A percentile compares a stretch with the other conserved stretches of the same genome.
Conservation (phyloP, 768 basidiomycete species). For the Coprinopsis cinerea region DNA sequence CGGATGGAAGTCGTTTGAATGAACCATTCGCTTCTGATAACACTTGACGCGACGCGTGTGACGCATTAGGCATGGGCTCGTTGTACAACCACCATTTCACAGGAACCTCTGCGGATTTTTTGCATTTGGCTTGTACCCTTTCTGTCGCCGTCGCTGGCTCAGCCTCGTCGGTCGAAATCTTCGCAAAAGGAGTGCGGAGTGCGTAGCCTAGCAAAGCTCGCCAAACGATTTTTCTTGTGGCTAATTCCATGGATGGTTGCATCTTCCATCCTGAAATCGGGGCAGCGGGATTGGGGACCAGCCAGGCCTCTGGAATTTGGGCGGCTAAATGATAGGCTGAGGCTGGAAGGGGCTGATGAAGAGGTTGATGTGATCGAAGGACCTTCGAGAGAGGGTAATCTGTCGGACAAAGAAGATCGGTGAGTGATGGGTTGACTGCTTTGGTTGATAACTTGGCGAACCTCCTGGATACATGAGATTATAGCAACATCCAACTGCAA, state of each 20-base stretch:
- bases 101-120: constrained; percentile 6
- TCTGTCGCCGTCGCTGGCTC: constrained; percentile 2
- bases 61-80: not conserved
- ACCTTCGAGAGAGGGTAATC: constrained; percentile 52
- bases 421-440: not conserved
- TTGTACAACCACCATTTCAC: constrained; percentile 8
- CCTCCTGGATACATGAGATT: constrained; percentile 58
- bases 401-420: constrained; percentile 21
- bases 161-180: not conserved
- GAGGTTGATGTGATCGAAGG: constrained; percentile 26
- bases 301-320: constrained; percentile 64
- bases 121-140: not conserved
- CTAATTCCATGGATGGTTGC: constrained; percentile 35
- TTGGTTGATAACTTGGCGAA: constrained; percentile 19
- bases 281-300: constrained; percentile 21
- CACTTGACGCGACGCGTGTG: not conserved
- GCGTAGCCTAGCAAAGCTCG: constrained; percentile 47
- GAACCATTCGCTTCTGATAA: not conserved
- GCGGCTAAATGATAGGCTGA: constrained; percentile 66
- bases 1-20: not conserved
- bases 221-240: constrained; percentile 66
- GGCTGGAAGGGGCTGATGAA: constrained; percentile 29
- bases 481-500: constrained; percentile 77
- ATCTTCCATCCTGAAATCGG: constrained; percentile 18
- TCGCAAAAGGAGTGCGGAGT: constrained; percentile 9